phyloP scores from a whole-genome alignment of 352 stramenopile species.

The Phytophthora pistaciae region DNA sequence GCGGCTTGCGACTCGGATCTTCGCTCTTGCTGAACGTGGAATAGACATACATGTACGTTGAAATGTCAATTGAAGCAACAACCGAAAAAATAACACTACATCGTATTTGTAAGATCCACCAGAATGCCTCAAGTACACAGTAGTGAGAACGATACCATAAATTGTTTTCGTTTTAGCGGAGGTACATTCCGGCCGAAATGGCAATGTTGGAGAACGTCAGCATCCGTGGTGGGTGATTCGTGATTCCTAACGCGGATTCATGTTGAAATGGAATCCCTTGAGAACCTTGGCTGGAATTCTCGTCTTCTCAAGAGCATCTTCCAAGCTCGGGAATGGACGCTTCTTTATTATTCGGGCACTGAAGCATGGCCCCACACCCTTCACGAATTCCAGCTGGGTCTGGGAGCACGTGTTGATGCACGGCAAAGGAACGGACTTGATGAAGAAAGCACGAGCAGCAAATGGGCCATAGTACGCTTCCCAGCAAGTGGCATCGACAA shows the following conservation, averaged over 20 bases:
- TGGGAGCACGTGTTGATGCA: constrained; percentile 8
- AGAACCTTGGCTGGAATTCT: constrained; percentile 4
- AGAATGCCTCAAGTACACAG: too few relatives aligned
- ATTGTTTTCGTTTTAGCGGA: constrained; percentile 6
- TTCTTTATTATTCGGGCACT: constrained; percentile 1
- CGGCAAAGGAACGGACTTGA: constrained; percentile 12
- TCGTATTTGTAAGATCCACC: too few relatives aligned
- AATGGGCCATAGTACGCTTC: constrained; percentile 23
- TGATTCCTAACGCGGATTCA: constrained; percentile 3
- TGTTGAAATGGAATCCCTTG: constrained; percentile 12
- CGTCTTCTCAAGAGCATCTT: constrained; percentile 13
- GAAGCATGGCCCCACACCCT: constrained; percentile 2
- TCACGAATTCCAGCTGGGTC: constrained; percentile 2
- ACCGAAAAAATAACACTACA: too few relatives aligned
- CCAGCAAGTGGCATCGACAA: constrained; percentile 30
- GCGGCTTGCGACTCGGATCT: constrained; percentile 7
- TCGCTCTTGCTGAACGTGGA: not conserved
- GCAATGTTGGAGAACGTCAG: constrained; percentile 30
- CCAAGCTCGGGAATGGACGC: constrained; percentile 14
- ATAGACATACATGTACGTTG: too few relatives aligned
- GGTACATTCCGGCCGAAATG: constrained; percentile 27
- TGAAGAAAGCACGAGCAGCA: constrained; percentile 23
- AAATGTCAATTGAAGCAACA: too few relatives aligned
- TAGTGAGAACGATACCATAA: too few relatives aligned
- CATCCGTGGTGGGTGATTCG: constrained; percentile 1